phyloP scores from a whole-genome alignment of 495 filamentous ascomycete species.

The Penicillium soppii region DNA sequence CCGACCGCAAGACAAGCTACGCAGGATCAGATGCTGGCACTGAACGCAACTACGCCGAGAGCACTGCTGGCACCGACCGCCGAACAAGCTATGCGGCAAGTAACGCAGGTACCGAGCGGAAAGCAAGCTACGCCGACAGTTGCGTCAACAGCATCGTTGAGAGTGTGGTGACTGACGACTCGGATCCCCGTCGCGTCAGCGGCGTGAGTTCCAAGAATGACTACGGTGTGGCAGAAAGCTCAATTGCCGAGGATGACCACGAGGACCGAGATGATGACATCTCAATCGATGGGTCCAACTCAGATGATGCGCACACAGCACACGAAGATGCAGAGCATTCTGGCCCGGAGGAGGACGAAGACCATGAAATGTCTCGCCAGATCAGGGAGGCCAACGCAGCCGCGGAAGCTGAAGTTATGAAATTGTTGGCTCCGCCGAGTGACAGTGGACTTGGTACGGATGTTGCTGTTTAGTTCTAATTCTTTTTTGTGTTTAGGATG shows the following conservation, averaged over 20 bases:
- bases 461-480: constrained; percentile 24
- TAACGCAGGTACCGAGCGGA: constrained; percentile 49
- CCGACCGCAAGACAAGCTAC: constrained; percentile 5
- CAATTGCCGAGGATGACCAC: constrained; percentile 10
- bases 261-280: constrained; percentile 14
- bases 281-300: constrained; percentile 6
- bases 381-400: constrained; percentile 31
- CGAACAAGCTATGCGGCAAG: constrained; percentile 47
- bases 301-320: constrained; percentile 17
- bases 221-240: constrained; percentile 23
- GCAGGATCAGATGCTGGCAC: background rate
- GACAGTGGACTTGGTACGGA: constrained; percentile 49
- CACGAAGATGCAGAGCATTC: constrained; percentile 8
- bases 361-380: constrained; percentile 15
- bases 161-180: constrained; percentile 46
- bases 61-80: constrained; percentile 54
- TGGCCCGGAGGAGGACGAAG: constrained; percentile 7
- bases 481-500: constrained; percentile 8
- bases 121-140: constrained; percentile 53
- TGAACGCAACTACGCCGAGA: constrained; percentile 32
- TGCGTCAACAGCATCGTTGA: constrained; percentile 49
- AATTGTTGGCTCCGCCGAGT: constrained; percentile 34
- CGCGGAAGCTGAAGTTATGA: constrained; percentile 27
- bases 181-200: constrained; percentile 51
- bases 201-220: constrained; percentile 45